Conservation (phyloP, 257 asterid species). For the Ajuga chamaepitys region DNA sequence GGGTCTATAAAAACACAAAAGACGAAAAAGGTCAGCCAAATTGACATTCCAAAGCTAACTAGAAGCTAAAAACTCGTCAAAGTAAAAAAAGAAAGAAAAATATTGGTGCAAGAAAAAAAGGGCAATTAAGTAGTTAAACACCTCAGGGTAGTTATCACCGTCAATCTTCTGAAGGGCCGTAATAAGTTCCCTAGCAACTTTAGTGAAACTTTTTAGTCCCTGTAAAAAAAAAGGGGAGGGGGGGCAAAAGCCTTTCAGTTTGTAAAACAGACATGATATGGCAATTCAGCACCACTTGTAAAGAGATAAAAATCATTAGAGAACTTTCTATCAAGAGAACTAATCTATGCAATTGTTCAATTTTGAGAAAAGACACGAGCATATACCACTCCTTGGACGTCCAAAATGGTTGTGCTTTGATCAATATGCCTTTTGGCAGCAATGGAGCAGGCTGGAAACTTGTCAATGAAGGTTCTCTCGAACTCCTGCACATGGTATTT, state of each 20-base stretch:
- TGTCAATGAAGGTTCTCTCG: constrained; percentile 78
- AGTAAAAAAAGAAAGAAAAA: background rate
- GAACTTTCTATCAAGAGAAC: background rate
- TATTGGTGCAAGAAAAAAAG: too few species aligned
- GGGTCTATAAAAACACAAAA: constrained; percentile 35
- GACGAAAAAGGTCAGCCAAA: background rate
- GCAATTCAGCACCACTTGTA: too few species aligned
- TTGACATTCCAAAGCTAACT: background rate
- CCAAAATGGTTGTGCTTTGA: constrained; percentile 93
- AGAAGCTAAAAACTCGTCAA: background rate
- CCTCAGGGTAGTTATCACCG: constrained; percentile 98
- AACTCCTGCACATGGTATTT: constrained; percentile 90
- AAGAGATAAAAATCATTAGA: background rate
- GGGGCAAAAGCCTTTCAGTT: background rate
- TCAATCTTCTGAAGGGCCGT: constrained; percentile 84
- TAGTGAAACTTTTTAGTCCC: constrained; percentile 88
- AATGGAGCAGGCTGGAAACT: constrained; percentile 91
- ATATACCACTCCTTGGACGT: constrained; percentile 97
- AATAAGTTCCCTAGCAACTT: constrained; percentile 83
- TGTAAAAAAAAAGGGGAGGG: constrained; percentile 24
- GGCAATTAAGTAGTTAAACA: constrained; percentile 13
- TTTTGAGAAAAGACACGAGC: background rate
- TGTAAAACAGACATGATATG: too few species aligned
- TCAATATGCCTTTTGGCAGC: constrained; percentile 83
- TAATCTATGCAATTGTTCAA: background rate